Conservation (phyloP, 768 basidiomycete genomes). For the Lactarius hengduanensis region DNA sequence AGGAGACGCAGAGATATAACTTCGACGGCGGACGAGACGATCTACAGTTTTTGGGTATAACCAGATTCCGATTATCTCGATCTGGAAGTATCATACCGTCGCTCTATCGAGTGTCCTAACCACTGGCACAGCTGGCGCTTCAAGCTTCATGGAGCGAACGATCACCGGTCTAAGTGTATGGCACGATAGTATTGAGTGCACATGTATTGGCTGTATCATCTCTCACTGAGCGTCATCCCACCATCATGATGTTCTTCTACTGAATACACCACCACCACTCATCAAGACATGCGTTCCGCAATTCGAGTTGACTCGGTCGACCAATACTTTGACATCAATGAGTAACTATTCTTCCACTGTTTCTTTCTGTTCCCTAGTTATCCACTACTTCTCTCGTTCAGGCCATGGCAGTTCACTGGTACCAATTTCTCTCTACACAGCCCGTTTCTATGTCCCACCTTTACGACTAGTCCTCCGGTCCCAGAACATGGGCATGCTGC, state of each 20-base stretch:
- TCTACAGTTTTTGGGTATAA: too few species aligned
- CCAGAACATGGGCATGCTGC: slow-evolving; percentile 42
- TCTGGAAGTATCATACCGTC: too few species aligned
- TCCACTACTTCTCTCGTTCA: slow-evolving; percentile 6
- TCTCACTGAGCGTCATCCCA: too few species aligned
- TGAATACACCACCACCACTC: background rate
- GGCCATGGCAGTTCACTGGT: slow-evolving; percentile 36
- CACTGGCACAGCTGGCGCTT: too few species aligned
- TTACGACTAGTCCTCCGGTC: slow-evolving; percentile 39
- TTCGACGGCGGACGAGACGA: too few species aligned
- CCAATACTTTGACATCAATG: background rate
- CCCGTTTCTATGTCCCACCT: background rate
- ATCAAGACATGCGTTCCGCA: background rate
- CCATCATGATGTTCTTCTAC: background rate
- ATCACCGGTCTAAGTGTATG: too few species aligned
- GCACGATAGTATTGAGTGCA: too few species aligned
- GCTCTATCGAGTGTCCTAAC: too few species aligned
- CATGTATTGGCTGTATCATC: too few species aligned
- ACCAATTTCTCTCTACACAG: background rate
- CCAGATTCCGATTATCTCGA: too few species aligned
- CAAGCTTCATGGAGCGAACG: too few species aligned
- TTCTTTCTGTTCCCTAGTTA: background rate
- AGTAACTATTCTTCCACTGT: slow-evolving; percentile 8
- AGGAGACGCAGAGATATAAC: too few species aligned
- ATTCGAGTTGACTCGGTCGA: background rate